Evolutionary conservation across 495 filamentous ascomycete species (phyloP), one percentile per base, ranked within the genome.

Genomic region (Penicillium cataractarum): DNA sequence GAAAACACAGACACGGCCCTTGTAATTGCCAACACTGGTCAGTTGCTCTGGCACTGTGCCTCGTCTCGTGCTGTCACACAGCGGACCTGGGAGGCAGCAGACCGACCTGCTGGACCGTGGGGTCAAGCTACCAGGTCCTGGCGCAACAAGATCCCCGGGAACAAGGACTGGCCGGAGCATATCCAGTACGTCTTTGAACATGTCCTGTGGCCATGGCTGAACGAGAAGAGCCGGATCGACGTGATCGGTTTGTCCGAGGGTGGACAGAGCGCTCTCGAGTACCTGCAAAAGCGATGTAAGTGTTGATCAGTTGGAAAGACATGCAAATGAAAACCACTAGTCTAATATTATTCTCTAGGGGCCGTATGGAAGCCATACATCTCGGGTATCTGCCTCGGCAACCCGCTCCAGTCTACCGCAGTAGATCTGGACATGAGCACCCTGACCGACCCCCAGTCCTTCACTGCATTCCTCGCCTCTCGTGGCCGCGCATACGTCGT

Each of bases 1-100:
- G 8, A 27, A 0, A 50, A 42, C 10, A 65, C 53, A 21, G 60
- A 42, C 3, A 74, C 68, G 9, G 76, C 76, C 10, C 67, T 96
- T 56, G 74, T 95, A 7, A 79, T 94, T 48, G 86, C 89, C 15
- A 96, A 95, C 69, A 73, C 84, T 2, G 91, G 90, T 6, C 85
- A 93, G 71, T 68, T 90, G 17, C 66, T 84, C 60, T 95, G 89
- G 89, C 85, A 87, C 71, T 84, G 86, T 33, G 78, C 80, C 48
- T 80, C 79, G 0, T 71, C 79, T 50, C 76, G 76, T 15, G 80
- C 88, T 0, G 75, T 95, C 31, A 88, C 82, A 6, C 69, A 78
- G 3, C 49, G 49, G 1, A 83, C 79, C 1, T 89, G 88, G 78
- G 65, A 76, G 32, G 69, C 71, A 0, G 65, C 86, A 10, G 86